Evolutionary conservation across 1,284 basidiomycete genomes (phyloP), one percentile per base, ranked within the genome.

Genomic region (Ceratobasidium sp.): DNA sequence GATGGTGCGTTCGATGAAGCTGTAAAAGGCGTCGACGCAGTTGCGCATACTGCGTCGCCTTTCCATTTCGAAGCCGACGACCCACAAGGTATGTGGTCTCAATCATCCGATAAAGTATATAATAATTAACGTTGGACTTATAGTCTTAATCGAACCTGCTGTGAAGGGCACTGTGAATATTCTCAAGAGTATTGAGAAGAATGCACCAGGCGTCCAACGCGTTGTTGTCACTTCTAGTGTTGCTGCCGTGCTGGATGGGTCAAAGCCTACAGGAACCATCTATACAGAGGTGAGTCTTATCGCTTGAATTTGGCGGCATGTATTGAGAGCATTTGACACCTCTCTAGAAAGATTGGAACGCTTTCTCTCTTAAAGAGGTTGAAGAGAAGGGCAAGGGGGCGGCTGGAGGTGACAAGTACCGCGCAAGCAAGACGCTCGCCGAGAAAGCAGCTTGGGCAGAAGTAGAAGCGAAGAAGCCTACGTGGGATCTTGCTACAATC

Each of bases 391-490:
- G 67, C 24, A 62, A 75, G 59, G 60, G 4, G 14, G 48, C 69
- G 2, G 60, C 66, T 15, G 65, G 60, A 24, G 62, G 56, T 27
- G 57, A 62, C 47, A 71, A 73, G 33, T 77, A 77, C 45, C 60
- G 62, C 36, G 77, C 72, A 8, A 77, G 85, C 14, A 88, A 88
- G 80, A 83, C 82, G 0, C 78, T 87, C 0, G 86, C 87, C 1
- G 87, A 88, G 77, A 83, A 82, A 85, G 87, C 85, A 51, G 86
- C 86, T 22, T 87, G 86, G 86, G 80, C 84, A 0, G 85, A 86
- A 67, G 80, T 83, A 15, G 79, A 84, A 8, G 71, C 84, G 44
- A 80, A 87, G 73, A 85, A 84, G 73, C 75, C 75, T 78, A 81
- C 29, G 24, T 87, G 85, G 85, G 86, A 87, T 78, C 74, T 87